Base-by-base conservation (phyloP, 345 rosid genomes). In the Citrus unshiu region DNA sequence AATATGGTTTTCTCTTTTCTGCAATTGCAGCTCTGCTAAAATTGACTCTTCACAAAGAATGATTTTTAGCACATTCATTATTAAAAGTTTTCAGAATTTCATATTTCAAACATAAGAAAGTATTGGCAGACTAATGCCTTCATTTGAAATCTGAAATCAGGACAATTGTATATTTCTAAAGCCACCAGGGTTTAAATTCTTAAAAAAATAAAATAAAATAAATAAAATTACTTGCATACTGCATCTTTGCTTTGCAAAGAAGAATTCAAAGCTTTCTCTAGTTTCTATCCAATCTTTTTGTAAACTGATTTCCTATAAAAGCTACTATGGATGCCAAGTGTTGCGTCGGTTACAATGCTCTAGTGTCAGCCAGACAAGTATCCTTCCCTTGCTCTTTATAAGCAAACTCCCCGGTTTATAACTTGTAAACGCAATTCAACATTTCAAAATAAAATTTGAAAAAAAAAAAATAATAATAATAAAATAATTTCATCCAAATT, bases 261-360 rank as follows among this genome's bases (percentile, higher is more conserved):
- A 73, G 29, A 49, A 57, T 69, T 80, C 78, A 80, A 68, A 67
- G 22, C 34, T 39, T 56, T 63, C 18, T 32, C 18, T 70, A 7
- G 2, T 32, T 60, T 22, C 13, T 60, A 60, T 25, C 39, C 39
- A 29, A 27, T 54, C 62, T 18, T 34, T 37, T 1, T 12, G 54
- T 37, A n/a, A 6, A 73, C 51, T 9, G 58, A 25, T 43, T 7
- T 30, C 84, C 82, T 66, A 76, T 71, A 66, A 79, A 66, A 32
- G 14, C 51, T 84, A 29, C 73, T 76, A 76, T 67, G 74, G 43
- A 59, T 37, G 77, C 68, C 16, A 78, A 73, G 66, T 84, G 80
- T 54, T 39, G 24, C 34, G 40, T 39, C 34, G 54, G 34, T 40
- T 37, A 9, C 68, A 43, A 24, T 63, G 29, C 65, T 35, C 29